A percentile compares a stretch with the other conserved stretches of the same genome.
These are phyloP conservation scores for Kazachstania bromeliacearum DNA, from an alignment of 805 yeast species.

Conservation along the genomic window DNA sequence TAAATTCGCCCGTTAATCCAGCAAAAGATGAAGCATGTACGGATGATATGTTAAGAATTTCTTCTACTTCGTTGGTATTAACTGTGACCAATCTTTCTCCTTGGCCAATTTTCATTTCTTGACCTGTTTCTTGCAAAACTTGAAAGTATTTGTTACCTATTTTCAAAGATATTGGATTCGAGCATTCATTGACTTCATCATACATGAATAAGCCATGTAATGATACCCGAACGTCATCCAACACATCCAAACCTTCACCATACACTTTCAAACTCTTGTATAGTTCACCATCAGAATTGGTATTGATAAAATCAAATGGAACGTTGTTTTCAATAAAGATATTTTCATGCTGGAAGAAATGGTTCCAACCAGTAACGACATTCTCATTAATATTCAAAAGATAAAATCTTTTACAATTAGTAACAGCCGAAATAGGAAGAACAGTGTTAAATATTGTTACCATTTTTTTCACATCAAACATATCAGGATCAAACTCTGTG, in stretches of 20 bases:
- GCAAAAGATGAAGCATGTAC: conserved; percentile 36
- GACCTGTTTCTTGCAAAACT: conserved; percentile 38
- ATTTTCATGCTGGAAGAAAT: conserved; percentile 17
- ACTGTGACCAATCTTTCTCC: conserved; percentile 29
- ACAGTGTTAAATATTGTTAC: conserved; percentile 31
- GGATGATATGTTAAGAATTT: conserved; percentile 33
- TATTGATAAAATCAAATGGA: conserved; percentile 35
- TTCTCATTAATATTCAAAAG: conserved; percentile 35
- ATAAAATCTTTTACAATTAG: conserved; percentile 45
- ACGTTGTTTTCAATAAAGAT: conserved; percentile 22
- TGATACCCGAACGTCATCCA: conserved; percentile 43
- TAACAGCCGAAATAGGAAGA: conserved; percentile 42
- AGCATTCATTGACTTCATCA: conserved; percentile 39
- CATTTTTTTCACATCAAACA: conserved; percentile 16
- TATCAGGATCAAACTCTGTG: conserved; percentile 42
- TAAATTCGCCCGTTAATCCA: conserved; percentile 43
- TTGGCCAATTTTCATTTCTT: conserved; percentile 31
- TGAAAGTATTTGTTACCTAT: conserved; percentile 66
- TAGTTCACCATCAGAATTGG: conserved; percentile 37
- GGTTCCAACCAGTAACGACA: conserved; percentile 19
- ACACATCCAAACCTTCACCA: conserved; percentile 33
- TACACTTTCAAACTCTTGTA: conserved; percentile 39
- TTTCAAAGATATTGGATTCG: conserved; percentile 51
- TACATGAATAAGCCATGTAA: conserved; percentile 45
- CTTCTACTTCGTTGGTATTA: conserved; percentile 35